These are phyloP conservation scores for Aspergillus diversus DNA, from an alignment of 495 filamentous ascomycete species.

Conservation along the genomic window DNA sequence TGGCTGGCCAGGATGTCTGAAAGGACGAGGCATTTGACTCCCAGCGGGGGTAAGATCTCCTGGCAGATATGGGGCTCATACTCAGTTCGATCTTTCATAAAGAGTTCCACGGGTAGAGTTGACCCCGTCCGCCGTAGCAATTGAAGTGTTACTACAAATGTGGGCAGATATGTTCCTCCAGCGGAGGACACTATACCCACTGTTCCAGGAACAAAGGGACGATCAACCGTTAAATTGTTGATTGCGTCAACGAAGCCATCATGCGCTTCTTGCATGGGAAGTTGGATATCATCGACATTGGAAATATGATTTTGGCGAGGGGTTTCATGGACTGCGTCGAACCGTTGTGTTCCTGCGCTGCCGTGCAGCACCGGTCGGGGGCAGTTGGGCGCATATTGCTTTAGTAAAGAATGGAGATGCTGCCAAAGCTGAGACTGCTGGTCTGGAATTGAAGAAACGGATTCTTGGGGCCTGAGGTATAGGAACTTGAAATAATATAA, in stretches of 20 bases:
- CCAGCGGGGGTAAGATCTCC: conserved; percentile 40
- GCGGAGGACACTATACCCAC: conserved; percentile 52
- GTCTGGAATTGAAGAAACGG: neutral
- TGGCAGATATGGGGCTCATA: conserved; percentile 53
- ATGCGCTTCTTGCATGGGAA: conserved; percentile 34
- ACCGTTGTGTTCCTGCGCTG: conserved; percentile 19
- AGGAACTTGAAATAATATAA: conserved; percentile 11
- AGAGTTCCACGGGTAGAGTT: conserved; percentile 53
- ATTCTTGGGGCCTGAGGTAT: neutral
- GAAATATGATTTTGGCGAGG: conserved; percentile 25
- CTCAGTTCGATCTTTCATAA: conserved; percentile 41
- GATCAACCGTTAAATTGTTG: conserved; percentile 12
- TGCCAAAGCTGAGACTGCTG: conserved; percentile 21
- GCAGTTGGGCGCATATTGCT: conserved; percentile 27
- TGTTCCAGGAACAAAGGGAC: conserved; percentile 33
- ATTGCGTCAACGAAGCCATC: conserved; percentile 36
- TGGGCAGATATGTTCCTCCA: conserved; percentile 35
- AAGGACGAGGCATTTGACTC: conserved; percentile 47
- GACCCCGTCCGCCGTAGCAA: conserved; percentile 53
- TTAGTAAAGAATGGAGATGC: conserved; percentile 23
- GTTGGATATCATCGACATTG: conserved; percentile 24
- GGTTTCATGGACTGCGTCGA: conserved; percentile 22
- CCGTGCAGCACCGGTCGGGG: conserved; percentile 15
- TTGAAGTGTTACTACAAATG: conserved; percentile 43
- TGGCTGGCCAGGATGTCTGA: conserved; percentile 30